Evolutionary conservation across 129 eudicot genomes (phyloP), one percentile per base, ranked within the genome.

Genomic region (Pulicaria dysenterica): DNA sequence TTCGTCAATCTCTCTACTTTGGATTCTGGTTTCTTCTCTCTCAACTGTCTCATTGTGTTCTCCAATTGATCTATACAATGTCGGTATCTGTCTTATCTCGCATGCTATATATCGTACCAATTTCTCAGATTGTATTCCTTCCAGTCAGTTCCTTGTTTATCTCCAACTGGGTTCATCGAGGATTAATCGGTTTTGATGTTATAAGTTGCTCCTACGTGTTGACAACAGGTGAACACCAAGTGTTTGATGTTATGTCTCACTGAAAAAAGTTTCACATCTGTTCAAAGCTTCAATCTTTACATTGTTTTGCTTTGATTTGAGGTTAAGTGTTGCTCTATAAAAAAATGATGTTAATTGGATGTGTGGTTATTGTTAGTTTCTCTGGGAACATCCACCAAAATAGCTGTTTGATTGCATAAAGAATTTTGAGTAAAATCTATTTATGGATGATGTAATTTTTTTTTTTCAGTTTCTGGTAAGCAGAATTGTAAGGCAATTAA

Each of bases 1-100:
- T 73, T 67, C 54, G 48, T 68, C 64, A 51, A 65, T 56, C 45
- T 73, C 83, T 47, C 42, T 77, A 47, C 70, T 73, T 59, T 48
- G 75, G 70, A 58, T 73, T 73, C 77, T 31, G 39, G 15, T 47
- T 45, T 14, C 4, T 7, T 34, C n/a, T 43, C 83, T 79, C 75
- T 79, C 83, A 60, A 13, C 77, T 80, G 84, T 80, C 55, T 61
- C 76, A 75, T 74, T 14, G 84, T 80, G 73, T 75, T 69, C 84
- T 80, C 73, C 84, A 69, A 61, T 75, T 69, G 80, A 80, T 75
- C 64, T 16, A 69, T 51, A 53, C 80, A 66, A 74, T 80, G 84
- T 54, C 73, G 64, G 44, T 61, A n/a, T 68, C 38, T 74, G 72
- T 74, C 77, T 60, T 24, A 38, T 42, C 57, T 34, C 34, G 8